Evolutionary conservation across 1,284 basidiomycete genomes (phyloP).

Genomic region (Laetiporus sulphureus): DNA sequence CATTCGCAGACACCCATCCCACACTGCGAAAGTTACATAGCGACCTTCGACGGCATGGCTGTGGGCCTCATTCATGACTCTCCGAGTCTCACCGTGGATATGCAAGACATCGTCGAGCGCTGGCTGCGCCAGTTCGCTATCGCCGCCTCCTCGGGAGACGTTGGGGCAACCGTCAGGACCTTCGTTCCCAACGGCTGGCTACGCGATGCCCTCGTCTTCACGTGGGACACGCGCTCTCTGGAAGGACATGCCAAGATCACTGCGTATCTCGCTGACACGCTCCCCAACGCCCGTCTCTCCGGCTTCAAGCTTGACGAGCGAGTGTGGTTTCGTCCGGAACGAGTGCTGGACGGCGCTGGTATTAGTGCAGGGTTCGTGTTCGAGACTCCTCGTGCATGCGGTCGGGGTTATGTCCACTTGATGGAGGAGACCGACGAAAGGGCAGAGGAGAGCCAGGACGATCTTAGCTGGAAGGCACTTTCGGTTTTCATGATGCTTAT

Average conservation of each 20-base stretch:
- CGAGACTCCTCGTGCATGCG: constrained; percentile 29
- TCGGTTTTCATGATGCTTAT: constrained; percentile 20
- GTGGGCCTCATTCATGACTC: too few species aligned
- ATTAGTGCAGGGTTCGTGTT: constrained; percentile 33
- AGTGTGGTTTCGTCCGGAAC: not conserved
- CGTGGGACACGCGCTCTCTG: constrained; percentile 57
- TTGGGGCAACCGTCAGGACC: not conserved
- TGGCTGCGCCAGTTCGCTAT: constrained; percentile 6
- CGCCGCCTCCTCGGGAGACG: constrained; percentile 4
- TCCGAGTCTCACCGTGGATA: too few species aligned
- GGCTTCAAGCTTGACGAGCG: constrained; percentile 2
- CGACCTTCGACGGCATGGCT: too few species aligned
- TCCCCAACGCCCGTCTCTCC: constrained; percentile 29
- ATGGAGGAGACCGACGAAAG: constrained; percentile 9
- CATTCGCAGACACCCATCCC: too few species aligned
- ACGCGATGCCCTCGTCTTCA: constrained; percentile 49
- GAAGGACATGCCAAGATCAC: constrained; percentile 33
- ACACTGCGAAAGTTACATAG: too few species aligned
- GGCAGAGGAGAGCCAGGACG: constrained; percentile 3
- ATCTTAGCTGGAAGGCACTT: constrained; percentile 23
- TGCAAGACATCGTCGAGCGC: not conserved
- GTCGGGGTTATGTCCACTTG: constrained; percentile 33
- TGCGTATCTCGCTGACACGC: constrained; percentile 35
- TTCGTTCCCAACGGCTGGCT: constrained; percentile 5
- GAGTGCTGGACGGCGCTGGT: not conserved